Conservation (phyloP, 495 filamentous ascomycete genomes). For the Podospora pseudocomata region DNA sequence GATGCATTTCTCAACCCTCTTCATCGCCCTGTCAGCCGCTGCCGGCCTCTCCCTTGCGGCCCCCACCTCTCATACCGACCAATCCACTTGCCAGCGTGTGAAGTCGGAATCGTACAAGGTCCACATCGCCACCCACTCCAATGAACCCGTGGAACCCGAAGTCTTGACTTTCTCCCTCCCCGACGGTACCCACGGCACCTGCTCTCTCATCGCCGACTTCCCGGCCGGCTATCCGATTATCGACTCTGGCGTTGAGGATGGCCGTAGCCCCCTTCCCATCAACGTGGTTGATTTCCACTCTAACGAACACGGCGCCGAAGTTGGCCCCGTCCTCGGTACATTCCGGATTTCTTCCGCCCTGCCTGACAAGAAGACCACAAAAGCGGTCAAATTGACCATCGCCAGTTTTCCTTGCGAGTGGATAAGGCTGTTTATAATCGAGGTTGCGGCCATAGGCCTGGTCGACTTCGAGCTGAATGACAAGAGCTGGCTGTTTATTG, state of each 20-base stretch:
- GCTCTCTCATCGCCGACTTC: conserved; percentile 35
- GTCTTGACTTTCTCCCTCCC: conserved; percentile 19
- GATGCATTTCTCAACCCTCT: conserved; percentile 31
- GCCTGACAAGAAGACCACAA: neutral
- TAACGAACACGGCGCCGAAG: conserved; percentile 25
- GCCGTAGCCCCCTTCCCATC: conserved; percentile 21
- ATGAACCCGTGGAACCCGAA: conserved; percentile 3
- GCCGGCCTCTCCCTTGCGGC: conserved; percentile 2
- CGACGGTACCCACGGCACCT: conserved; percentile 27
- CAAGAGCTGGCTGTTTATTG: neutral
- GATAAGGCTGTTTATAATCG: conserved; percentile 25
- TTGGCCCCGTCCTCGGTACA: conserved; percentile 30
- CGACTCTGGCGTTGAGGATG: conserved; percentile 7
- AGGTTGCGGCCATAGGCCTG: conserved; percentile 31
- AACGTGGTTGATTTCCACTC: conserved; percentile 23
- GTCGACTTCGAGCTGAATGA: conserved; percentile 8
- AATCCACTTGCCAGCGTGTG: conserved; percentile 2
- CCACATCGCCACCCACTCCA: conserved; percentile 8
- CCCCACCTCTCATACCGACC: neutral
- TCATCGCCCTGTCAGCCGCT: conserved; percentile 21
- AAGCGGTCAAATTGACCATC: conserved; percentile 15
- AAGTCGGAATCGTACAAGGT: neutral
- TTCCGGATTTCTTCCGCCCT: conserved; percentile 22
- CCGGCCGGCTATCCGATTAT: conserved; percentile 29
- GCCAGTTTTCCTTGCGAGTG: conserved; percentile 35